Conservation (phyloP, 1,139 yeast genomes). For the Hansenula sp. region DNA sequence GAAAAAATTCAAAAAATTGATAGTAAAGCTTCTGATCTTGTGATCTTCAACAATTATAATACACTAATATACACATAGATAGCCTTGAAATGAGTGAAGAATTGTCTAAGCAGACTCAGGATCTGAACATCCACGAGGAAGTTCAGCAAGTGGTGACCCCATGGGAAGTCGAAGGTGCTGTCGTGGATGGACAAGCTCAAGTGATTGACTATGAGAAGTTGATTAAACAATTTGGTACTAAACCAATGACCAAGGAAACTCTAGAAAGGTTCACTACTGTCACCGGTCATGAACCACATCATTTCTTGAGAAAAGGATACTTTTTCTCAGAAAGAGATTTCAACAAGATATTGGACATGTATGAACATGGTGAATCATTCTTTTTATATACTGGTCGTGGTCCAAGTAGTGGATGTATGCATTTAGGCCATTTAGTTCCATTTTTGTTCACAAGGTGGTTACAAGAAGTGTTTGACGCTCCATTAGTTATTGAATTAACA, state of each 20-base stretch:
- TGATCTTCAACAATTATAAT: too few relatives aligned
- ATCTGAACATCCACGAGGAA: slow-evolving; percentile 2
- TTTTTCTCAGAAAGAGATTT: slow-evolving; percentile 94
- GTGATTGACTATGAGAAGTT: slow-evolving; percentile 90
- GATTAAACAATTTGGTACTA: slow-evolving; percentile 85
- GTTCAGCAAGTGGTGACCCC: slow-evolving; percentile 80
- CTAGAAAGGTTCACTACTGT: slow-evolving; percentile 70
- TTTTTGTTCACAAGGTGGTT: slow-evolving; percentile 96
- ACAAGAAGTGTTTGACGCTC: slow-evolving; percentile 96
- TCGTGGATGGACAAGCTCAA: slow-evolving; percentile 85
- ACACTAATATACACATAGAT: too few relatives aligned
- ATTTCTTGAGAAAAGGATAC: slow-evolving; percentile 83
- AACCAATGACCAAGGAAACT: slow-evolving; percentile 63
- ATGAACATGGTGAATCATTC: slow-evolving; percentile 93
- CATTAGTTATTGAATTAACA: slow-evolving; percentile 92
- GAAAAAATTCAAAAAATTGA: neutral
- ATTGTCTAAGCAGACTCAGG: slow-evolving; percentile 11
- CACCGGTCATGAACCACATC: slow-evolving; percentile 94
- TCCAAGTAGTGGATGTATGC: slow-evolving; percentile 93
- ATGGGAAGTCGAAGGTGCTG: slow-evolving; percentile 99
- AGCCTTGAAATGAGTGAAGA: slow-evolving; percentile 13
- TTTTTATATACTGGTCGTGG: slow-evolving; percentile 98
- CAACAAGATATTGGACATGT: slow-evolving; percentile 70
- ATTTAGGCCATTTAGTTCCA: slow-evolving; percentile 96
- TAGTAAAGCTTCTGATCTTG: too few relatives aligned